phyloP scores from a whole-genome alignment of 305 asterid species.

The Caryopteris hybrid region DNA sequence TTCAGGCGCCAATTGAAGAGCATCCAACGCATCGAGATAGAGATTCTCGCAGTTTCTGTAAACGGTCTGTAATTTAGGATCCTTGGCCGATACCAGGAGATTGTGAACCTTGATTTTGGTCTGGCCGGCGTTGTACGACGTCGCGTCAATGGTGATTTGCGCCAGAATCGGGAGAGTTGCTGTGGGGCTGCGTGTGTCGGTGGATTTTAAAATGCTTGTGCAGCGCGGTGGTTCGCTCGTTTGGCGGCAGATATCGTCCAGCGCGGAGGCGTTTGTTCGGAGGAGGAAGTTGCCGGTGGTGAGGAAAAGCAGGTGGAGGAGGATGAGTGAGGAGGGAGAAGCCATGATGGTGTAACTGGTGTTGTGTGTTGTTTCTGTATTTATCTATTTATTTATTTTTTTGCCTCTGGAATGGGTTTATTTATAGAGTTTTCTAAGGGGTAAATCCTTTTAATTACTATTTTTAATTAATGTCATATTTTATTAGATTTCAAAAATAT shows the following conservation, averaged over 20 bases:
- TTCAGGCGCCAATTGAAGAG: neutral
- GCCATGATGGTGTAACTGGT: no score
- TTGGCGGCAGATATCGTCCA: slow-evolving; percentile 7
- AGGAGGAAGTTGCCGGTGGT: neutral
- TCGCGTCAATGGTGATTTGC: neutral
- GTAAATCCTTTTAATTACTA: no score
- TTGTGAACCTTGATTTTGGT: neutral
- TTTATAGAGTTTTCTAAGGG: no score
- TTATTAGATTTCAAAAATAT: no score
- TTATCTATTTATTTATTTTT: no score
- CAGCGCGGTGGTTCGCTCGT: slow-evolving; percentile 8
- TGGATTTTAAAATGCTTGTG: neutral
- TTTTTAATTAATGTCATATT: no score
- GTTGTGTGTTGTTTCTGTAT: no score
- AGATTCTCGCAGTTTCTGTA: slow-evolving; percentile 3
- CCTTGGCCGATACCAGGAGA: neutral
- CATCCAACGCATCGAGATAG: neutral
- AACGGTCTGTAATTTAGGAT: neutral
- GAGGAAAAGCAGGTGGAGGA: slow-evolving; percentile 4
- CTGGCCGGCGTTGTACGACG: neutral
- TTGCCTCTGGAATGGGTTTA: no score
- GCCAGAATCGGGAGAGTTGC: slow-evolving; percentile 1
- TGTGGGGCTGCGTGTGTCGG: neutral
- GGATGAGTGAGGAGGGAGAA: neutral
- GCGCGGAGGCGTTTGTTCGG: neutral